phyloP scores from a whole-genome alignment of 345 rosid genomes.

The Cardamine resedifolia region DNA sequence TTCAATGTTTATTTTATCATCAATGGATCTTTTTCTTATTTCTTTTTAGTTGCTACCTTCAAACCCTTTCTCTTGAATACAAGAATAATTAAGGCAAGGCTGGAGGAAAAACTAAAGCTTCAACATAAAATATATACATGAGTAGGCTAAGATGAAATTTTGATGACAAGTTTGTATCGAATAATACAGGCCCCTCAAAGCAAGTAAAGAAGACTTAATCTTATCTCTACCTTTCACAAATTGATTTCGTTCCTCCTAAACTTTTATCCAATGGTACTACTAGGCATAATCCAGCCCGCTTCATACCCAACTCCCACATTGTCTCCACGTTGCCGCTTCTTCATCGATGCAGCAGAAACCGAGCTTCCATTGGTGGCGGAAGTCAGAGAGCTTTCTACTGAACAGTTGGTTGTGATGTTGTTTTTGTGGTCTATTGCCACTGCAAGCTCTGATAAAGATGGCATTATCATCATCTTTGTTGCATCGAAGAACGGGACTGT shows the following conservation, averaged over 20 bases:
- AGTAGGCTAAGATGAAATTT: constrained; percentile 17
- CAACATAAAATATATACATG: constrained; percentile 34
- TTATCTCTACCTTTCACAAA: constrained; percentile 32
- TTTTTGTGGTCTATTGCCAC: constrained; percentile 58
- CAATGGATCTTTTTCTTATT: neutral
- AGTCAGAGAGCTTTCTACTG: constrained; percentile 77
- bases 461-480: constrained; percentile 55
- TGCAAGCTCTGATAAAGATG: constrained; percentile 66
- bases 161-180: constrained; percentile 32
- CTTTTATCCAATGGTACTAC: constrained; percentile 40
- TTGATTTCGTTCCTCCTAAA: neutral
- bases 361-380: constrained; percentile 62
- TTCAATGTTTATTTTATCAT: neutral
- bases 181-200: constrained; percentile 32
- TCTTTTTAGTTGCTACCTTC: constrained; percentile 1
- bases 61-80: constrained; percentile 7
- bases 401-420: constrained; percentile 56
- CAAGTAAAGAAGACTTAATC: constrained; percentile 16
- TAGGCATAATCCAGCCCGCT: constrained; percentile 72
- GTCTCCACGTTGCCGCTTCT: constrained; percentile 66
- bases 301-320: constrained; percentile 54
- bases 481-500: constrained; percentile 42
- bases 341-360: constrained; percentile 48
- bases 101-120: constrained; percentile 16
- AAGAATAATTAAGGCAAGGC: neutral